Base-by-base conservation (phyloP, 805 yeast species). In the Zygosaccharomyces rouxii region DNA sequence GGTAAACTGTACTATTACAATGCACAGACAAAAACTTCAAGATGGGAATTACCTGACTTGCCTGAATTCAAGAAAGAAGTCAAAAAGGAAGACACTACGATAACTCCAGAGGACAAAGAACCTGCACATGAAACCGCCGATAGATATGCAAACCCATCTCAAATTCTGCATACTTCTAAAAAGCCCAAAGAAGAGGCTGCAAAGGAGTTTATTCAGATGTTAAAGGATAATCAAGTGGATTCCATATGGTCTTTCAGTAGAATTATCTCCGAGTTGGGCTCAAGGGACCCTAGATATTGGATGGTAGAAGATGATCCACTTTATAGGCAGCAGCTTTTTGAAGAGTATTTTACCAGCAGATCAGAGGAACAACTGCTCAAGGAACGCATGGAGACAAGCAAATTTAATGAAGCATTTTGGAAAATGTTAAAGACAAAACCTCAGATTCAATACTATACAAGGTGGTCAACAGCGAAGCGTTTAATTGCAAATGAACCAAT, bases 31-130 rank as follows among this genome's bases (percentile, higher is more conserved):
- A 76, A 79, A 5, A 81, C 81, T 57, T 83, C 94, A 16, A 81
- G 83, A 0, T 90, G 97, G 97, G 86, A 82, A 16, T 66, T 79
- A n/a, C 96, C 96, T 0, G 38, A 51, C 13, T n/a, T 39, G 25
- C 42, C 18, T 21, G 38, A 41, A 29, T 37, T 30, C 28, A 14
- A 2, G 16, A 11, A 13, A 1, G 82, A 74, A 28, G 71, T 78
- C 5, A 62, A 63, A 28, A 53, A 48, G 4, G 63, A 21, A 28
- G 28, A 7, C 19, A 38, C 7, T 11, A 33, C 3, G 21, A 13
- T 13, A 11, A 26, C 21, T 16, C 13, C 25, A 35, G 18, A 23
- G n/a, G 21, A 10, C 28, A 7, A 31, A 35, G 19, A 30, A 38
- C 19, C 19, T 45, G 26, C 6, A 23, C n/a, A 23, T 11, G 33